These are phyloP conservation scores for Spergularia azorica DNA, from an alignment of 179 eudicot species.

Conservation along the genomic window DNA sequence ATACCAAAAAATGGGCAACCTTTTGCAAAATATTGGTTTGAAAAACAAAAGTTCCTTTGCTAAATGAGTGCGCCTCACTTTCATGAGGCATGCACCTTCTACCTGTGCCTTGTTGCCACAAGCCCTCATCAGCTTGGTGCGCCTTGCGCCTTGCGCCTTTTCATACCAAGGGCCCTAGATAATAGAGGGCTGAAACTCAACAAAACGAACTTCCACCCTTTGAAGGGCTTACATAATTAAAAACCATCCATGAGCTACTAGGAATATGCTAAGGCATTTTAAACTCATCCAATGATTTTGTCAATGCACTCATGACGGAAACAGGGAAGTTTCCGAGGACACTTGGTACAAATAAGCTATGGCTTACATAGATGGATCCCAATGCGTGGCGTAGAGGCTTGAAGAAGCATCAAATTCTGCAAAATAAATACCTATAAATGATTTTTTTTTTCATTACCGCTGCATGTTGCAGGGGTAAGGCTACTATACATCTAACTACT, in stretches of 20 bases:
- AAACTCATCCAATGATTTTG: neutral
- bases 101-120: too few species aligned
- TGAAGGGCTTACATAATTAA: neutral
- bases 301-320: neutral
- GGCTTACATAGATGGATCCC: constrained; percentile 25
- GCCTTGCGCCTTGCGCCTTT: too few species aligned
- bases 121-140: too few species aligned
- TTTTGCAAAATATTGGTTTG: too few species aligned
- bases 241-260: neutral
- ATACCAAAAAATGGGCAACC: too few species aligned
- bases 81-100: too few species aligned
- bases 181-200: neutral
- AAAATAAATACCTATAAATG: constrained; percentile 17
- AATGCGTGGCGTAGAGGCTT: constrained; percentile 21
- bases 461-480: constrained; percentile 8
- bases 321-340: neutral
- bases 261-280: neutral
- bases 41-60: too few species aligned
- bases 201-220: neutral
- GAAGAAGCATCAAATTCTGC: constrained; percentile 27
- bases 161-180: too few species aligned
- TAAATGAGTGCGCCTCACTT: too few species aligned
- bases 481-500: neutral
- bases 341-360: neutral
- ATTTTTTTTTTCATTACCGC: neutral